These are phyloP conservation scores for Selaginella tamariscina DNA, from an alignment of 75 land plant genomes.

Conservation along the genomic window DNA sequence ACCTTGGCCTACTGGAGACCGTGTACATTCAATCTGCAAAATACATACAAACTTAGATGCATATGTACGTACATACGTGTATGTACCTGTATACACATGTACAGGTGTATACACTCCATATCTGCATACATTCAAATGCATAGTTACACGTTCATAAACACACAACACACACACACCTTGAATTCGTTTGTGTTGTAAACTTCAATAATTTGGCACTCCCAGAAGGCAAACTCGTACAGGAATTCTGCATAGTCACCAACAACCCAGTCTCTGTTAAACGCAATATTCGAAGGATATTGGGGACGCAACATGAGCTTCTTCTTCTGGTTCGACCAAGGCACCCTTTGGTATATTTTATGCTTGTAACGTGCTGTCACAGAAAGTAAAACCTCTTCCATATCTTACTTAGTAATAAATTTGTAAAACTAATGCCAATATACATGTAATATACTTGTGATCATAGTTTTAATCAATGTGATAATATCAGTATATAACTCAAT, in stretches of 20 bases:
- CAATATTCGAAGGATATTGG: background rate
- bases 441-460: no score
- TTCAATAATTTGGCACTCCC: background rate
- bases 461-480: no score
- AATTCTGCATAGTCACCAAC: background rate
- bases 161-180: background rate
- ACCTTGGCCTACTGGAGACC: background rate
- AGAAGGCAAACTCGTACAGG: background rate
- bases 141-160: no score
- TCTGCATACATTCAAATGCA: no score
- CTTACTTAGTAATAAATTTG: no score
- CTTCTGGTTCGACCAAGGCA: background rate
- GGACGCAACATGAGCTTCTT: background rate
- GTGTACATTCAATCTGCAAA: background rate
- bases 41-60: background rate
- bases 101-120: no score
- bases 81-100: no score
- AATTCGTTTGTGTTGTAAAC: background rate
- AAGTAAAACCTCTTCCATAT: no score
- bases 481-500: background rate
- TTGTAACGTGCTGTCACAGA: background rate
- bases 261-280: background rate
- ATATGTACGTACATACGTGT: no score
- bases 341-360: background rate
- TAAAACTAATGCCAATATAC: no score